phyloP scores from a whole-genome alignment of 2,329 filamentous ascomycete genomes.

The Diplodia intermedia region DNA sequence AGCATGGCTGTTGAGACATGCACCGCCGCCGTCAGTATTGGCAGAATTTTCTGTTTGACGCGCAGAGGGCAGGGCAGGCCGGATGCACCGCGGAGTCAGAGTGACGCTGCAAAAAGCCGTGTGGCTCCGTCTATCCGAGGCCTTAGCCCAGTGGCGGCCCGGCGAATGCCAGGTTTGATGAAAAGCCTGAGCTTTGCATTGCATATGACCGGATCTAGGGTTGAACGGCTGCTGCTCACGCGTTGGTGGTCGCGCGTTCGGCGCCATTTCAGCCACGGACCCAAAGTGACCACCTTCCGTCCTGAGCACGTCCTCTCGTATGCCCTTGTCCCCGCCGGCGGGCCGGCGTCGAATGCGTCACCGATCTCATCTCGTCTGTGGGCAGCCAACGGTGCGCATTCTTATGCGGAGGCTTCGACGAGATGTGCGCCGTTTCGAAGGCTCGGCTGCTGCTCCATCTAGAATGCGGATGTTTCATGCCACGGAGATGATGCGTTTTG shows the following conservation, averaged over 20 bases:
- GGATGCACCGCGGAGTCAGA: constrained; percentile 26
- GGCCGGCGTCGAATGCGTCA: constrained; percentile 23
- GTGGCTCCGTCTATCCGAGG: constrained; percentile 31
- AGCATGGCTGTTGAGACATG: constrained; percentile 4
- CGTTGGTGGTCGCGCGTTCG: constrained; percentile 32
- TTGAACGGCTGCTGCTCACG: constrained; percentile 26
- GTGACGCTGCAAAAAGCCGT: constrained; percentile 27
- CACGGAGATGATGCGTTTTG: constrained; percentile 30
- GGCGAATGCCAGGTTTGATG: constrained; percentile 26
- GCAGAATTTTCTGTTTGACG: constrained; percentile 26
- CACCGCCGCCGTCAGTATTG: constrained; percentile 9
- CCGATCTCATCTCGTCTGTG: constrained; percentile 21
- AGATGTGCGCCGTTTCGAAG: constrained; percentile 16
- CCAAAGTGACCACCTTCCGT: constrained; percentile 29
- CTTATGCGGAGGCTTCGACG: constrained; percentile 12
- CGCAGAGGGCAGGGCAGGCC: constrained; percentile 4
- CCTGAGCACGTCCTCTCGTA: constrained; percentile 24
- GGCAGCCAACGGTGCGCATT: not conserved
- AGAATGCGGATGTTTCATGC: constrained; percentile 30
- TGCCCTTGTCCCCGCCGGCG: constrained; percentile 10
- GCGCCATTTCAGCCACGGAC: constrained; percentile 30
- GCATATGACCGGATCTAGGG: constrained; percentile 25
- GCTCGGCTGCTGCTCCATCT: constrained; percentile 20
- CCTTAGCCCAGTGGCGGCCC: constrained; percentile 25
- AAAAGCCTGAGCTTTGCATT: constrained; percentile 28